Percentiles rank a stretch among this genome's conserved stretches.
phyloP scores from a whole-genome alignment of 2,329 filamentous ascomycete genomes.

The Ascochyta koolunga region DNA sequence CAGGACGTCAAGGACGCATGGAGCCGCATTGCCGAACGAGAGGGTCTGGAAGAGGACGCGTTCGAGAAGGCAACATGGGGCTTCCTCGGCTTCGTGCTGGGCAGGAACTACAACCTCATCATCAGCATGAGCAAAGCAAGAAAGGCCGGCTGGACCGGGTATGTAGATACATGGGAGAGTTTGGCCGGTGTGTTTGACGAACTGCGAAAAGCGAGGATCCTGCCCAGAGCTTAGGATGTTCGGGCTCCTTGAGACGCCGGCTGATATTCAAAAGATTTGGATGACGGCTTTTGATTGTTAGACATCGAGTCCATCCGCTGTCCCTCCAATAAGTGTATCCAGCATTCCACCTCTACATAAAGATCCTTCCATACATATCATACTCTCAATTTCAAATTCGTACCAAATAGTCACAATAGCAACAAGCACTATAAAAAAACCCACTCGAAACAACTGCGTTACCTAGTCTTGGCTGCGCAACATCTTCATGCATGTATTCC shows the following conservation, averaged over 20 bases:
- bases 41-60: constrained; percentile 46
- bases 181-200: constrained; percentile 46
- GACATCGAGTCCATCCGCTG: too few relatives aligned
- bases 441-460: too few relatives aligned
- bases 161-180: constrained; percentile 45
- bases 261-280: too few relatives aligned
- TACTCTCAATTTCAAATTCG: too few relatives aligned
- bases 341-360: too few relatives aligned
- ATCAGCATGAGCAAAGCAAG: constrained; percentile 56
- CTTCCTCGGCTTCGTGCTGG: constrained; percentile 53
- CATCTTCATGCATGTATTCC: too few relatives aligned
- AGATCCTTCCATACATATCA: too few relatives aligned
- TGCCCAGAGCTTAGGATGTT: constrained; percentile 11
- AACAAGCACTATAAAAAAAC: too few relatives aligned
- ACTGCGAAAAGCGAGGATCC: constrained; percentile 38
- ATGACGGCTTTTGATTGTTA: too few relatives aligned
- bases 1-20: constrained; percentile 49
- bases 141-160: constrained; percentile 53
- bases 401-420: too few relatives aligned
- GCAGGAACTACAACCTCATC: constrained; percentile 51
- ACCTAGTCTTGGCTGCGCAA: too few relatives aligned
- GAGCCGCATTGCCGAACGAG: constrained; percentile 42
- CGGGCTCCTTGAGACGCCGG: not conserved
- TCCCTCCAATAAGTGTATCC: too few relatives aligned
- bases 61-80: constrained; percentile 56